Evolutionary conservation across 176 grass and related monocot species (phyloP), one percentile per base, ranked within the genome.

Genomic region (barley (Hordeum vulgare)): DNA sequence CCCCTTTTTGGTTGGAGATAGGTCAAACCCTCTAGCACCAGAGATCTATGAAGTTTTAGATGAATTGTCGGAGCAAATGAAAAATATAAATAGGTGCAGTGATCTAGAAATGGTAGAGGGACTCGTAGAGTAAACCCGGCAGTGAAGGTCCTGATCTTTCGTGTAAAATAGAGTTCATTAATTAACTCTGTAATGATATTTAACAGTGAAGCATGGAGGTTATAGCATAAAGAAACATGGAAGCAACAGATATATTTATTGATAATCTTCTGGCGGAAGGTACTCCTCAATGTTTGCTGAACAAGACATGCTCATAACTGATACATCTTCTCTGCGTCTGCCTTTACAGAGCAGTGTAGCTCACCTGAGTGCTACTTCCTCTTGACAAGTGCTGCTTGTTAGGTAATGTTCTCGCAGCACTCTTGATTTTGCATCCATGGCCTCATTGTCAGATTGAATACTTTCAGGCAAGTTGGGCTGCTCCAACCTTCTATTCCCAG

Each of bases 11-110:
- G 88, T 93, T 61, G 91, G 85, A 37, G 83, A 86, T 65, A 85
- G 78, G 21, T 90, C 79, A 17, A 93, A 93, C 68, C 79, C 79
- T 24, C 70, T 88, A 44, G 85, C 88, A 72, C 85, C 85, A 54
- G 82, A 88, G 83, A 94, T 94, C 75, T 90, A 84, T 67, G 88
- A 86, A 63, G 75, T 88, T 62, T 81, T 94, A 42, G 83, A 86
- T 49, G 83, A 85, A 77, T 69, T 90, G 31, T 85, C 83, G 53
- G 82, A 70, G n/a, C 88, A 94, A 73, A 88, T 94, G 75, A 94
- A 68, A 56, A 57, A 54, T 77, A 68, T 81, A 58, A 68, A 59
- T 75, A 54, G 36, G 20, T 31, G 37, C 56, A 82, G 13, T 28
- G 67, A 86, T 88, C 28, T 86, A 5, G 88, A 90, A 10, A 66